These are phyloP conservation scores for Diplodia mutila DNA, from an alignment of 2,329 filamentous ascomycete genomes.

Conservation along the genomic window DNA sequence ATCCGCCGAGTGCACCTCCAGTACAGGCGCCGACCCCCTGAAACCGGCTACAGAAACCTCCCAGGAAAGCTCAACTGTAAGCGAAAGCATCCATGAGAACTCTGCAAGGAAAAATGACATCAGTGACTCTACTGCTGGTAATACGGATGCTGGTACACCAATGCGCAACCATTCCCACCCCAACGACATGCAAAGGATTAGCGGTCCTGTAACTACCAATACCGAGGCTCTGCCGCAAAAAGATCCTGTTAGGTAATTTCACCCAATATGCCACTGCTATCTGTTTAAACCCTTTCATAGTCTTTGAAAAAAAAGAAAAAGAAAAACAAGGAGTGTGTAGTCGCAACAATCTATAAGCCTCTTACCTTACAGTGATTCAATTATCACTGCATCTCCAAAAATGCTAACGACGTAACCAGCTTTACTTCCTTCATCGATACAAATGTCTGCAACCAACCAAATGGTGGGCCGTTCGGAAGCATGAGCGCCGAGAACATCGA, in stretches of 20 bases:
- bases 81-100: background rate
- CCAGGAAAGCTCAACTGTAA: background rate
- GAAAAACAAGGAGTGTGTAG: no score
- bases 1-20: conserved; percentile 24
- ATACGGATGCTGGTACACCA: conserved; percentile 14
- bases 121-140: background rate
- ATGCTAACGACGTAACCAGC: conserved; percentile 23
- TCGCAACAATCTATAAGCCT: background rate
- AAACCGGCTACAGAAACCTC: background rate
- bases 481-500: conserved; percentile 55
- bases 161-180: conserved; percentile 19
- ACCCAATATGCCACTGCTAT: conserved; percentile 25
- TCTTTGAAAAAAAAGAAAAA: background rate
- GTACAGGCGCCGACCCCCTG: background rate
- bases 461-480: conserved; percentile 44
- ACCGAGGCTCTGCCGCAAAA: background rate
- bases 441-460: conserved; percentile 28
- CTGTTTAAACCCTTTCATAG: background rate
- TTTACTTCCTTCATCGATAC: conserved; percentile 26
- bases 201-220: background rate
- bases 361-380: background rate
- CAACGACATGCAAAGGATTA: background rate
- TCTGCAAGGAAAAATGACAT: background rate
- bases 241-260: conserved; percentile 28
- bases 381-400: background rate